Evolutionary conservation across 306 rosid genomes (phyloP).

Genomic region (Vigna mungo): DNA sequence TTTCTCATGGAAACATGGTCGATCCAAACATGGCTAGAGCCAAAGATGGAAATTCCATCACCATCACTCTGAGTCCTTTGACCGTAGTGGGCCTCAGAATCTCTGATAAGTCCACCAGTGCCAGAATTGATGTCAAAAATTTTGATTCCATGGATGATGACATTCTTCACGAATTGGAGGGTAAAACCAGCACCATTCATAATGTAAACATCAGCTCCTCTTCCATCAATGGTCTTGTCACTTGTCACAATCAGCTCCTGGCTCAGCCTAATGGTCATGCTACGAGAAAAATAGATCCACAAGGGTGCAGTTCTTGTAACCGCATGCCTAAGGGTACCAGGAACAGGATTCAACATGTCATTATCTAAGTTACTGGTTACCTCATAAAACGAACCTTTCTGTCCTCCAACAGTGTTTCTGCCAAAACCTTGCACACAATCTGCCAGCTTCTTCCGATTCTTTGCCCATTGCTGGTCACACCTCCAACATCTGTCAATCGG

Average conservation of each 20-base stretch:
- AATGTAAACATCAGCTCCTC: conserved; percentile 65
- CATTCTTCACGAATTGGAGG: conserved; percentile 62
- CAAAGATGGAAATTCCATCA: conserved; percentile 84
- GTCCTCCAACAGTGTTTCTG: conserved; percentile 70
- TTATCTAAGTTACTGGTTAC: conserved; percentile 65
- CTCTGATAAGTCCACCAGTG: conserved; percentile 66
- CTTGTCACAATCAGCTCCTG: conserved; percentile 69
- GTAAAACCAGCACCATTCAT: conserved; percentile 84
- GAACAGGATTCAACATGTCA: conserved; percentile 60
- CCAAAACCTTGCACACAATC: conserved; percentile 80
- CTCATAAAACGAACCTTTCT: conserved; percentile 59
- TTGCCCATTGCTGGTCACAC: conserved; percentile 75
- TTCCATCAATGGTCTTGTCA: conserved; percentile 84
- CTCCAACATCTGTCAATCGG: conserved; percentile 94
- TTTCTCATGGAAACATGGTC: conserved; percentile 86
- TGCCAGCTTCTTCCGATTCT: conserved; percentile 64
- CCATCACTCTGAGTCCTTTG: conserved; percentile 75
- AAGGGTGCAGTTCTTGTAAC: conserved; percentile 66
- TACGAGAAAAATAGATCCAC: conserved; percentile 70
- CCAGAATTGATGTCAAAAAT: conserved; percentile 53
- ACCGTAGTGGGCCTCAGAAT: conserved; percentile 62
- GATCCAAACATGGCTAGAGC: conserved; percentile 78
- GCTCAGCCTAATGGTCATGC: conserved; percentile 68
- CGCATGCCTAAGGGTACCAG: conserved; percentile 82
- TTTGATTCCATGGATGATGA: conserved; percentile 73